phyloP scores from a whole-genome alignment of 2,329 filamentous ascomycete species.

The Aschersonia sp. region DNA sequence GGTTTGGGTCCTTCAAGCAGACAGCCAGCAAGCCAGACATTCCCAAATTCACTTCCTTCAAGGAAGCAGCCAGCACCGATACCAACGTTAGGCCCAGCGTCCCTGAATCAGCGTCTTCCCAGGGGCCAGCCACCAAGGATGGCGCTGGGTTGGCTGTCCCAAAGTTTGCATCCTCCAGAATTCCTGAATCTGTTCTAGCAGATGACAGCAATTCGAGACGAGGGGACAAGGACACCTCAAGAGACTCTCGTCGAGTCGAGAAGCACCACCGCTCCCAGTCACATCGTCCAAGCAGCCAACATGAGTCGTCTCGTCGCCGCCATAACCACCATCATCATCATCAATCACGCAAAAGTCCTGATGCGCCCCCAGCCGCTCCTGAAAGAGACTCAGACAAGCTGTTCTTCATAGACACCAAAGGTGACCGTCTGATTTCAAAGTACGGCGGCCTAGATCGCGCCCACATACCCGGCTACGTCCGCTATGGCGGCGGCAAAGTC shows the following conservation, averaged over 20 bases:
- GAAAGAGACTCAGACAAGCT: constrained; percentile 9
- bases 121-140: constrained; percentile 14
- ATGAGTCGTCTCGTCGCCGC: background rate
- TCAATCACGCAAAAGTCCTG: constrained; percentile 1
- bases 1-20: too few relatives aligned
- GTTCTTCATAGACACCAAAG: constrained; percentile 56
- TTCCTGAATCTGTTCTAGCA: constrained; percentile 17
- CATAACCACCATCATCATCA: background rate
- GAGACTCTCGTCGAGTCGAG: constrained; percentile 1
- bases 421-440: constrained; percentile 59
- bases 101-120: too few relatives aligned
- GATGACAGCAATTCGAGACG: constrained; percentile 5
- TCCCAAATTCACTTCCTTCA: too few relatives aligned
- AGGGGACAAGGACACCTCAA: constrained; percentile 6
- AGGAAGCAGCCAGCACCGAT: too few relatives aligned
- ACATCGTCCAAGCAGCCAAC: background rate
- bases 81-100: too few relatives aligned
- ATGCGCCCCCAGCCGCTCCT: background rate
- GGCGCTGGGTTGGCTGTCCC: constrained; percentile 24
- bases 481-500: constrained; percentile 53
- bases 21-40: too few relatives aligned
- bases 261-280: constrained; percentile 4
- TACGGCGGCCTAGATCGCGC: constrained; percentile 60
- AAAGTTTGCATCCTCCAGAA: constrained; percentile 61
- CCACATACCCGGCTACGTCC: constrained; percentile 55